phyloP scores from a whole-genome alignment of 192 early-diverging fungal species.

The Phycomyces blakesleeanus region DNA sequence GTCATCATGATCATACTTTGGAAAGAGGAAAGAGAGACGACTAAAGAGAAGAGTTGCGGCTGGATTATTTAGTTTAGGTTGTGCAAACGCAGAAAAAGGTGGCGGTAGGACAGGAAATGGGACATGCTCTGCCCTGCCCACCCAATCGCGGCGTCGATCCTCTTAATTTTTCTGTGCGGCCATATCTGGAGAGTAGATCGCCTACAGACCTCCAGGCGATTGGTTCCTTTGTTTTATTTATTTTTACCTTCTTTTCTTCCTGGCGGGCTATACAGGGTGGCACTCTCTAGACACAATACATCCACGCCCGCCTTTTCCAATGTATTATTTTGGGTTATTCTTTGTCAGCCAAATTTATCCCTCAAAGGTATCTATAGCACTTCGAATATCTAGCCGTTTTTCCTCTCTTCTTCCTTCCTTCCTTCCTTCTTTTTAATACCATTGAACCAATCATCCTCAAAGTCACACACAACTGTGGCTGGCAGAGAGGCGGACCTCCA shows the following conservation, averaged over 20 bases:
- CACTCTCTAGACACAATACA: not conserved
- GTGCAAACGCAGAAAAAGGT: not conserved
- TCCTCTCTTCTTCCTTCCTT: no score
- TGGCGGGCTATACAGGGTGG: not conserved
- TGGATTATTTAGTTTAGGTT: not conserved
- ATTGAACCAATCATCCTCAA: no score
- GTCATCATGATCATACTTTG: slow-evolving; percentile 28
- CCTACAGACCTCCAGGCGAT: not conserved
- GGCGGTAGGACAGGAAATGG: not conserved
- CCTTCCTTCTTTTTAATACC: no score
- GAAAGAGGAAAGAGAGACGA: not conserved
- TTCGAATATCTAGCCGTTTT: no score
- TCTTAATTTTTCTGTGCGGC: not conserved
- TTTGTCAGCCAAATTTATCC: no score
- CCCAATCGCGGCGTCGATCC: not conserved
- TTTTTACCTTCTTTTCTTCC: no score
- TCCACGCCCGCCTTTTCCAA: not conserved
- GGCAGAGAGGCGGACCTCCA: no score
- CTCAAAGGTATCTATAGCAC: no score
- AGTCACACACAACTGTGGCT: no score
- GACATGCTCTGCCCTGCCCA: not conserved
- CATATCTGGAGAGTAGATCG: not conserved
- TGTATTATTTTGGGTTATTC: no score
- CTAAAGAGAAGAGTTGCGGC: not conserved
- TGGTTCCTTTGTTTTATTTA: not conserved